Conservation (phyloP, 306 rosid genomes). For the Carpinus fangiana region DNA sequence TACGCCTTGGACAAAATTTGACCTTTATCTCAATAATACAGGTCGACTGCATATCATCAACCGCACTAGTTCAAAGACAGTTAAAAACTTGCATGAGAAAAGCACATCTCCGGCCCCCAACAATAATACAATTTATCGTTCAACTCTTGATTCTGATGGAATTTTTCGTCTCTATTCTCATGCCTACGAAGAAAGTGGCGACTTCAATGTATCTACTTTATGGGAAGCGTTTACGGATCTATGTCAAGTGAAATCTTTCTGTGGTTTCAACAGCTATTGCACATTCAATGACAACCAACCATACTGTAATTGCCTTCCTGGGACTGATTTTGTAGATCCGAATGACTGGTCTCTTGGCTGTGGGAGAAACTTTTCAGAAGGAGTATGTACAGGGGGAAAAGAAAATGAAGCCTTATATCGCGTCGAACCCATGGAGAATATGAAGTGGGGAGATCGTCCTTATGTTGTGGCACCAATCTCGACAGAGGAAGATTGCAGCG, state of each 20-base stretch:
- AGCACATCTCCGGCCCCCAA: no score
- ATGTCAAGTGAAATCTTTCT: not conserved
- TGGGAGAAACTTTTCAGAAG: not conserved
- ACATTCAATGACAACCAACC: not conserved
- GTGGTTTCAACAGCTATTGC: not conserved
- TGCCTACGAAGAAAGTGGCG: not conserved
- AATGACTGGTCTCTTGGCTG: not conserved
- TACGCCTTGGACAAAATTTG: fast-evolving
- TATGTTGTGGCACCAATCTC: not conserved
- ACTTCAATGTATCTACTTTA: no score
- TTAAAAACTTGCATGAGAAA: no score
- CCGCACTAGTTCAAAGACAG: no score
- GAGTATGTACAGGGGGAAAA: not conserved
- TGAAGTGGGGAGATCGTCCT: not conserved
- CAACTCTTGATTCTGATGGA: no score
- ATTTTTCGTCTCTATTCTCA: not conserved
- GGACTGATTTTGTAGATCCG: not conserved
- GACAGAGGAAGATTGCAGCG: not conserved
- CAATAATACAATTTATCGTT: no score
- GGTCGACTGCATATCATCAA: not conserved
- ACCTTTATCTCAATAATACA: not conserved
- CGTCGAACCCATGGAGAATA: not conserved
- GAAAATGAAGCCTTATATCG: not conserved
- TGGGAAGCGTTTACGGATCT: not conserved
- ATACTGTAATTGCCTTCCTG: not conserved